These are phyloP conservation scores for Pilaira anomala DNA, from an alignment of 192 early-diverging fungal genomes.

Conservation along the genomic window DNA sequence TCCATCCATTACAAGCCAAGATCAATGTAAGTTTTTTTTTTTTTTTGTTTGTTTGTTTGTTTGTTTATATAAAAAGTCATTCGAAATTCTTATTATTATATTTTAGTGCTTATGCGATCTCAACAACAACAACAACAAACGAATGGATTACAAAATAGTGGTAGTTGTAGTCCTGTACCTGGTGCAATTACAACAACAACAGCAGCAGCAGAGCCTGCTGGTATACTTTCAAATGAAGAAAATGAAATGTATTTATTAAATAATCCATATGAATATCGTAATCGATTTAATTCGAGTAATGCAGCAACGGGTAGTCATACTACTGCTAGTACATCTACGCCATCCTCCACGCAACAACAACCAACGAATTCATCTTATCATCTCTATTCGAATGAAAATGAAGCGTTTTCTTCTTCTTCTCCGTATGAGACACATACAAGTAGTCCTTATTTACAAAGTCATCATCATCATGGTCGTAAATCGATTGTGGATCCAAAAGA, in stretches of 20 bases:
- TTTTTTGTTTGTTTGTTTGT: background rate
- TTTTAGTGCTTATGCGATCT: constrained; percentile 13
- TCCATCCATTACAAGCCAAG: constrained; percentile 13
- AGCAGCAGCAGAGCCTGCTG: no score
- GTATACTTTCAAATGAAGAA: constrained; percentile 7
- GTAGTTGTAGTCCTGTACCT: constrained; percentile 28
- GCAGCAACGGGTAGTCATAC: background rate
- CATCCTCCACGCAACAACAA: background rate
- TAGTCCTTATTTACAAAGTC: background rate
- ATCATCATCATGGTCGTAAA: background rate
- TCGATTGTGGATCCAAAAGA: background rate
- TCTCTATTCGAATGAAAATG: background rate
- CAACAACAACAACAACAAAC: background rate
- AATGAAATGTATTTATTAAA: constrained; percentile 26
- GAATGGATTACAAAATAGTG: background rate
- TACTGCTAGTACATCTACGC: background rate
- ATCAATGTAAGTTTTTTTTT: constrained; percentile 14
- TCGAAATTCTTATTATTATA: background rate
- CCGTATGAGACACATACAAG: background rate
- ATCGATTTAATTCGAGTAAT: background rate
- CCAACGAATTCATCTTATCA: no score
- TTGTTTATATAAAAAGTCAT: background rate
- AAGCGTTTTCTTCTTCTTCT: no score
- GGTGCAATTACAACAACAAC: constrained; percentile 1
- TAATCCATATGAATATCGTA: constrained; percentile 27